A percentile compares a stretch with the other conserved stretches of the same genome.
Conservation (phyloP, 352 stramenopile species). For the Globisporangium emineosum region DNA sequence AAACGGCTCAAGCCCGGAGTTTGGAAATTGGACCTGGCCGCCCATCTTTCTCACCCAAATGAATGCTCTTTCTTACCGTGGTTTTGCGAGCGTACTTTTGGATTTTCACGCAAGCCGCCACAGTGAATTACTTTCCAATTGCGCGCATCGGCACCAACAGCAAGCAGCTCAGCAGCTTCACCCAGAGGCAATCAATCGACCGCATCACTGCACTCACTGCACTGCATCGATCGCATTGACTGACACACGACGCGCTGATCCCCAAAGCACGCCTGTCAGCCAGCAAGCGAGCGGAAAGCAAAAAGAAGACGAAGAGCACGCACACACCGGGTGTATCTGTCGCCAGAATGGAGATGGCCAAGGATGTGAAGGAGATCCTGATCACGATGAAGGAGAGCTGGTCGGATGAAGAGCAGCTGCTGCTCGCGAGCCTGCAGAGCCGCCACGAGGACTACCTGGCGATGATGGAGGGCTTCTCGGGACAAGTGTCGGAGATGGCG, state of each 20-base stretch:
- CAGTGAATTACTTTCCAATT: conserved; percentile 8
- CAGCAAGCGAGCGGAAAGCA: neutral
- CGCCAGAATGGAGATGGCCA: conserved; percentile 71
- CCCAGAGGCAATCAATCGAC: too few relatives aligned
- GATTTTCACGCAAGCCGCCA: conserved; percentile 15
- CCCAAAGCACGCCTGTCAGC: neutral
- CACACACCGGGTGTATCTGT: neutral
- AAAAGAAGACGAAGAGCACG: neutral
- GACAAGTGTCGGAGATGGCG: conserved; percentile 47
- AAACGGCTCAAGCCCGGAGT: neutral
- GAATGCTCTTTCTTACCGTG: conserved; percentile 11
- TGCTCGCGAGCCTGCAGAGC: conserved; percentile 61
- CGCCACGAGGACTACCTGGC: conserved; percentile 66
- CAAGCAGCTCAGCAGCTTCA: neutral
- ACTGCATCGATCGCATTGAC: neutral
- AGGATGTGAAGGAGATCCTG: conserved; percentile 77
- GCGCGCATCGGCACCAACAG: neutral
- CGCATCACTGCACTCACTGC: neutral
- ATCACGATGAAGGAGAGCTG: conserved; percentile 76
- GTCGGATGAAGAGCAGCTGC: conserved; percentile 63
- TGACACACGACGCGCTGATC: neutral
- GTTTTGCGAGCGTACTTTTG: conserved; percentile 14
- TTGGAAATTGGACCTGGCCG: neutral
- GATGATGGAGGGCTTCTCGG: conserved; percentile 68
- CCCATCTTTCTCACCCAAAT: conserved; percentile 15